Percentiles rank a stretch among this genome's conserved stretches.
phyloP scores from a whole-genome alignment of 2,329 filamentous ascomycete genomes.

The Myriosclerotinia curreyana region DNA sequence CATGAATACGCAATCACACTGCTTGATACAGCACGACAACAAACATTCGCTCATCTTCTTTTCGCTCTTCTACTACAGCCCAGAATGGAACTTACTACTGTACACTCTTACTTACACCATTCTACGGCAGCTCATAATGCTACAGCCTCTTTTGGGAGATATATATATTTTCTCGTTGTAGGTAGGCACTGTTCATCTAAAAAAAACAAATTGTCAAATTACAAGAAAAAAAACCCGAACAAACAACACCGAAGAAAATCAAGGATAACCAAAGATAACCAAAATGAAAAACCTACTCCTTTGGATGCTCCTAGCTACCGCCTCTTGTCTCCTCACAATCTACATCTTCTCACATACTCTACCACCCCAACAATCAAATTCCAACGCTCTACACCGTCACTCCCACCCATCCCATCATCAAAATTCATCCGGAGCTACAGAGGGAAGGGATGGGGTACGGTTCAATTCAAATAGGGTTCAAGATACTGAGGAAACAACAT shows the following conservation, averaged over 20 bases:
- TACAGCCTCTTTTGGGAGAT: neutral
- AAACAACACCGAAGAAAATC: no score
- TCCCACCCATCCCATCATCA: neutral
- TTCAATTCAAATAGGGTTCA: no score
- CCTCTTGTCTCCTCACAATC: constrained; percentile 7
- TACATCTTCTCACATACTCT: constrained; percentile 6
- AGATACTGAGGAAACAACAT: neutral
- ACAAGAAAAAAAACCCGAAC: neutral
- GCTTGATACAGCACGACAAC: neutral
- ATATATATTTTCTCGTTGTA: neutral
- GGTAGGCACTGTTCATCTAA: neutral
- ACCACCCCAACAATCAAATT: no score
- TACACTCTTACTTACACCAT: neutral
- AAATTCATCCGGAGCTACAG: neutral
- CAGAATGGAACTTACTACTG: neutral
- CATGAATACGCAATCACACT: neutral
- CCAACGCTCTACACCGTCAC: neutral
- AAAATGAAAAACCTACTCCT: constrained; percentile 9
- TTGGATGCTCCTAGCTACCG: neutral
- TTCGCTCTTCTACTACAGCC: neutral
- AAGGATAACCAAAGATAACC: no score
- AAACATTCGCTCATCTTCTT: neutral
- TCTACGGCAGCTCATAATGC: neutral
- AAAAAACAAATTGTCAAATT: neutral
- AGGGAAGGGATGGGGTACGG: no score